Base-by-base conservation (phyloP, 2,329 filamentous ascomycete species). In the Fusarium metavorans region DNA sequence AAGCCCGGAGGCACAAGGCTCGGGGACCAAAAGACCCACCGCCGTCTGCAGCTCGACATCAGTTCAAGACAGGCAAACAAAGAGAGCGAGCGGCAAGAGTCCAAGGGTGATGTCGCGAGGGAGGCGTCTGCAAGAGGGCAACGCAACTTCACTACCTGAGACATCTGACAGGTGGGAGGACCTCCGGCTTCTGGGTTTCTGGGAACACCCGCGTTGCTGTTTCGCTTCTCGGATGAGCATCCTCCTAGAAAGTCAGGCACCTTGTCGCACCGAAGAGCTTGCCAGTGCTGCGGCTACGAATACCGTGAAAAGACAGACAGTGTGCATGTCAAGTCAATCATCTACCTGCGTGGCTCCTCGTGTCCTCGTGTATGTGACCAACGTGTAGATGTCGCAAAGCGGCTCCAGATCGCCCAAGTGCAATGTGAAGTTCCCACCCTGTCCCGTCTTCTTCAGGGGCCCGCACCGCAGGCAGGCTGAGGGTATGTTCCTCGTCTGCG, bases 201-300 rank as follows among this genome's bases (percentile, higher is more conserved):
- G 61, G 61, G 50, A 71, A 62, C 56, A 54, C 34, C 54, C 59
- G 48, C 45, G 37, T 56, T 45, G 35, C 60, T 63, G 60, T 52
- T 52, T 63, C 60, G 41, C 32, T 35, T 41, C 50, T 39, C 52
- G 54, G 30, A 48, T 69, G 59, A 52, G 35, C 41, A 71, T 25
- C 59, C 6, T 73, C 48, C 48, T 59, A 39, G 18, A 67, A 74
- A 72, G 64, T 66, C 43, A 74, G 67, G 71, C 39, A 54, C 32
- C 23, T 60, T 60, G 41, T 74, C 54, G 62, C 50, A 50, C 71
- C 72, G 68, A 74, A 30, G 27, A 32, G 25, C 50, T 72, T 27
- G 23, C 32, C 45, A 54, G 50, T 43, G 64, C 34, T 66, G 62
- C 41, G 27, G 39, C 16, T 27, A 16, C 30, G 52, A 56, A 56